phyloP scores from a whole-genome alignment of 371 early-diverging fungal species.

The Mortierella sp. region DNA sequence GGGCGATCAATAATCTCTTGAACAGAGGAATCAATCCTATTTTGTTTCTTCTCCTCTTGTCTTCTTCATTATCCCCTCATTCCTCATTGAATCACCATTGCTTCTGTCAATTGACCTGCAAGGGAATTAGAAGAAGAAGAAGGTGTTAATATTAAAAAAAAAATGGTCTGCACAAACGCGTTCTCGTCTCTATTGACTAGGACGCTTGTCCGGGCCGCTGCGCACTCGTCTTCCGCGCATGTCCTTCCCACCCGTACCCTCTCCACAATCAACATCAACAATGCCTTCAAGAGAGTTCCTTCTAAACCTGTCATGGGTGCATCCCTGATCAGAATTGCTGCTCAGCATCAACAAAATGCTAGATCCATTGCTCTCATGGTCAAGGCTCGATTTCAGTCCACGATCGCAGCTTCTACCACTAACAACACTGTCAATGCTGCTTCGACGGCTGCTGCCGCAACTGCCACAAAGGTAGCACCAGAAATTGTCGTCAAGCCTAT shows the following conservation, averaged over 20 bases:
- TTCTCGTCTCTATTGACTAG: constrained; percentile 42
- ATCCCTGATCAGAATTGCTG: neutral
- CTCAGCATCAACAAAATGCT: constrained; percentile 6
- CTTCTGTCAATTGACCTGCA: neutral
- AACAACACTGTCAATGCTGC: constrained; percentile 16
- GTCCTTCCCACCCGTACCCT: constrained; percentile 15
- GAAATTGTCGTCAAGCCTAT: constrained; percentile 66
- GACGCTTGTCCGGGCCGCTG: constrained; percentile 34
- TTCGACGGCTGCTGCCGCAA: constrained; percentile 14
- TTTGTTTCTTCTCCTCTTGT: neutral
- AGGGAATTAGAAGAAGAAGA: neutral
- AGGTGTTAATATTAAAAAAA: neutral
- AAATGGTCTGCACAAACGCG: constrained; percentile 50
- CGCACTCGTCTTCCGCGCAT: constrained; percentile 23
- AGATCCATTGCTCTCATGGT: constrained; percentile 31
- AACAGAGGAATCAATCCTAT: neutral
- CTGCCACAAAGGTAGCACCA: constrained; percentile 21
- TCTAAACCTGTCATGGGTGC: constrained; percentile 1
- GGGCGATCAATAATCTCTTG: neutral
- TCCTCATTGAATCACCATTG: neutral
- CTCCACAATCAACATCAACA: constrained; percentile 24
- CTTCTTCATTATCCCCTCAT: neutral
- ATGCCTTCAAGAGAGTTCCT: constrained; percentile 10
- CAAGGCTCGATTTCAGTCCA: constrained; percentile 53
- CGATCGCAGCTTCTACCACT: constrained; percentile 13